phyloP scores from a whole-genome alignment of 2,329 filamentous ascomycete species.

The Podosphaera aphanis region DNA sequence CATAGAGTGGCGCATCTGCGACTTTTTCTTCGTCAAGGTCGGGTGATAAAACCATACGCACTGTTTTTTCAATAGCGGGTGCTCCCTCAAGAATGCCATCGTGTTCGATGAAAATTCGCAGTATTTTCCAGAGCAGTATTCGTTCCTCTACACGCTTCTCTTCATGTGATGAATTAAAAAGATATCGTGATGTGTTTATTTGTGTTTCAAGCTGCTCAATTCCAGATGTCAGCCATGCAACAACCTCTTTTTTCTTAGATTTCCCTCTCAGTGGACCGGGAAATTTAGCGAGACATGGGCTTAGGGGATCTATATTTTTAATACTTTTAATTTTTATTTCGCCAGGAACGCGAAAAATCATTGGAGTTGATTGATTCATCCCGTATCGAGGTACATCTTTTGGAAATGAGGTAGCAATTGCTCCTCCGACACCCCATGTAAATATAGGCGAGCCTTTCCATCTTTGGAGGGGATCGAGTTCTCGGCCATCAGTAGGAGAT shows the following conservation, averaged over 20 bases:
- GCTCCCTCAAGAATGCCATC: conserved; percentile 64
- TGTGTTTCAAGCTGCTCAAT: conserved; percentile 50
- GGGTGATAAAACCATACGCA: conserved; percentile 52
- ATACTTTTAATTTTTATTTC: conserved; percentile 57
- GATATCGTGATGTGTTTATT: conserved; percentile 18
- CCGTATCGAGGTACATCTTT: conserved; percentile 72
- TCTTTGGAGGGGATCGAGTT: conserved; percentile 56
- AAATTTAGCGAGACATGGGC: conserved; percentile 55
- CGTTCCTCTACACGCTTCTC: conserved; percentile 59
- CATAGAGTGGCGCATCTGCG: conserved; percentile 14
- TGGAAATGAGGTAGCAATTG: conserved; percentile 64
- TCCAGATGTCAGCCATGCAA: conserved; percentile 55
- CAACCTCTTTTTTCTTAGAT: conserved; percentile 81
- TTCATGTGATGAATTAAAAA: conserved; percentile 28
- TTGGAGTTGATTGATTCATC: conserved; percentile 40
- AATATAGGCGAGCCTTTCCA: conserved; percentile 84
- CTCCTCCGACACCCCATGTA: conserved; percentile 69
- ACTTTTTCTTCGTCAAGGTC: conserved; percentile 17
- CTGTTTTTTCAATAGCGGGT: conserved; percentile 44
- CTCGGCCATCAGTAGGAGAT: conserved; percentile 38
- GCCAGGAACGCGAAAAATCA: conserved; percentile 61
- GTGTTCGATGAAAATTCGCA: conserved; percentile 60
- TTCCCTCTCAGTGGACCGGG: conserved; percentile 77
- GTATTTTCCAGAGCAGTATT: conserved; percentile 65
- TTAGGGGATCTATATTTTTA: conserved; percentile 47